A percentile compares a stretch with the other conserved stretches of the same genome.
These are phyloP conservation scores for Neonectria hederae DNA, from an alignment of 2,329 filamentous ascomycete species.

Conservation along the genomic window DNA sequence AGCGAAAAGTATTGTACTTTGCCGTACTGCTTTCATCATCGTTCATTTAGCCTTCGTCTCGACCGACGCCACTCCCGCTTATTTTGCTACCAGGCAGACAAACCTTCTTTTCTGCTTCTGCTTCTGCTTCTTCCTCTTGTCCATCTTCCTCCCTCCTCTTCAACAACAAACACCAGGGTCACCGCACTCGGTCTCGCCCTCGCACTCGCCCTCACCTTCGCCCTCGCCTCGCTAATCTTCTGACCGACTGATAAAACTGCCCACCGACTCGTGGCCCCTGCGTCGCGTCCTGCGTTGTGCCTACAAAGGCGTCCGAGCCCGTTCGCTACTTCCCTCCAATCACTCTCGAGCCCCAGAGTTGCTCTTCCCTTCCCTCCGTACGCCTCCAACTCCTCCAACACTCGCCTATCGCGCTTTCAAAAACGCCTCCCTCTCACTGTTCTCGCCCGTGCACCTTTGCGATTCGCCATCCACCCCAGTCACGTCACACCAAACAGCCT, in stretches of 20 bases:
- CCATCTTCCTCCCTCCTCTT: not conserved
- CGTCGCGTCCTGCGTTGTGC: conserved; percentile 1
- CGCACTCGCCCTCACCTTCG: not conserved
- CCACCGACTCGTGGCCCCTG: conserved; percentile 12
- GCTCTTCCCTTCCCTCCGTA: conserved; percentile 2
- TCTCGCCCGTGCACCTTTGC: conserved; percentile 15
- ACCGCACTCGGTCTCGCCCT: not conserved
- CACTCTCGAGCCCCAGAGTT: conserved; percentile 2
- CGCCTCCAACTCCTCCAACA: not conserved
- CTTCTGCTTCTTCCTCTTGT: conserved; percentile 1
- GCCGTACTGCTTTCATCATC: not conserved
- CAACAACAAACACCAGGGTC: not conserved
- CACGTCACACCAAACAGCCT: conserved; percentile 5
- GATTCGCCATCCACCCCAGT: conserved; percentile 10
- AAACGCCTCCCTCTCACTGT: conserved; percentile 1
- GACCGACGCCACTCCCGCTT: conserved; percentile 2
- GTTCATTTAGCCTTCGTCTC: not conserved
- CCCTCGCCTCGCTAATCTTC: conserved; percentile 7
- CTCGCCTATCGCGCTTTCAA: conserved; percentile 21
- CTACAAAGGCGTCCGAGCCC: conserved; percentile 8
- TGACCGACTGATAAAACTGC: conserved; percentile 20
- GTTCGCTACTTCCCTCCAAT: conserved; percentile 17
- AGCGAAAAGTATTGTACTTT: not conserved
- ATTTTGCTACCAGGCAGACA: conserved; percentile 2
- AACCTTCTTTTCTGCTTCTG: not conserved